Base-by-base conservation (phyloP, 1,284 basidiomycete species). In the Entoloma clypeatum region DNA sequence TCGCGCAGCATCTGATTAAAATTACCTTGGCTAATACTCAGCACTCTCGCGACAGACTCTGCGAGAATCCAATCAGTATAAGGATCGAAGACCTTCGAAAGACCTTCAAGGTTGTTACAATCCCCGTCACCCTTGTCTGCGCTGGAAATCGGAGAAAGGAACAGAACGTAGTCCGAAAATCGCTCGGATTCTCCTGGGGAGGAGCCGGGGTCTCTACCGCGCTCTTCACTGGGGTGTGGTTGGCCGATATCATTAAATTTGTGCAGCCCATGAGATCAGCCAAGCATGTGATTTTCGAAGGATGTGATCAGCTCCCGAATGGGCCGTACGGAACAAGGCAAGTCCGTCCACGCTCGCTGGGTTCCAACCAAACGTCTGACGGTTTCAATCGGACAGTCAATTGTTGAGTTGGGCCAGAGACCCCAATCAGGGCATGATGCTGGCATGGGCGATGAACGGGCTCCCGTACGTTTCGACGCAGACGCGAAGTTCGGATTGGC, bases 91-190 rank as follows among this genome's bases (percentile, higher is more conserved):
- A 78, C 38, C 63, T 82, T 13, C 67, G 67, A 40, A 56, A 56
- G 10, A 62, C 54, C 21, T 82, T 83, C 49, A 58, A 67, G 5
- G 64, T 74, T 1, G 71, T 83, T 5, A 84, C 80, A 0, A 49
- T 82, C 2, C 82, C 81, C 3, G 69, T 84, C 27, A 85, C 82
- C 0, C 56, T 86, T 11, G 78, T 79, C 1, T 86, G 81, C 47
- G 82, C 82, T 1, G 81, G 81, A 1, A 85, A 85, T 58, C 62
- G 81, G 3, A 66, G 81, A 8, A 82, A 81, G 54, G 82, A 86
- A 51, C 81, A 85, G 52, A 85, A 85, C 52, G 64, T 80, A 39
- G 71, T 83, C n/a, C 65, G 67, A 3, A 78, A 83, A 53, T 71
- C 72, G n/a, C 64, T 79, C 2, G 79, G 75, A 6, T 81, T 81